Conservation (phyloP, 345 rosid species). For the Lepidium sativum region DNA sequence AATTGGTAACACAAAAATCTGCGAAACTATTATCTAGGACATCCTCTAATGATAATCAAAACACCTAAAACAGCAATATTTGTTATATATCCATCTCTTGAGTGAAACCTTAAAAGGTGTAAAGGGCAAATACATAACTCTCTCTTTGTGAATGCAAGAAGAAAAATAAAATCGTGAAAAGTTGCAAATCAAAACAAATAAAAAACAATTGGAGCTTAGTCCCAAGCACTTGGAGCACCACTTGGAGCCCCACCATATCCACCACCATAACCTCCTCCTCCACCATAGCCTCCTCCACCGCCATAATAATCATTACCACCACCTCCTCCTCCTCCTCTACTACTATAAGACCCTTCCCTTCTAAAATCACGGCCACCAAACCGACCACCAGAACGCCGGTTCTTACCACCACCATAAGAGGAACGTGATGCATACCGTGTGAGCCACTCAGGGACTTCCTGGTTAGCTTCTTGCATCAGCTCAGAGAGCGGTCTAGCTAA, state of each 20-base stretch:
- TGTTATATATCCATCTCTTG: slow-evolving; percentile 20
- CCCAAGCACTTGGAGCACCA: slow-evolving; percentile 67
- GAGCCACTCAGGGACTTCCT: slow-evolving; percentile 94
- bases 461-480: slow-evolving; percentile 89
- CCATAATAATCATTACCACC: slow-evolving; percentile 32
- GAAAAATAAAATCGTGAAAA: slow-evolving; percentile 5
- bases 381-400: slow-evolving; percentile 73
- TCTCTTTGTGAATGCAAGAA: slow-evolving; percentile 20
- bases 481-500: slow-evolving; percentile 66
- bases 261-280: slow-evolving; percentile 39
- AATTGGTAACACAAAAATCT: not conserved
- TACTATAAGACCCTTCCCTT: slow-evolving; percentile 49
- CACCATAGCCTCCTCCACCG: slow-evolving; percentile 16
- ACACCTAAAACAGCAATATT: slow-evolving; percentile 14
- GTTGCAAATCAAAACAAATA: slow-evolving; percentile 5
- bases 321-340: slow-evolving; percentile 53
- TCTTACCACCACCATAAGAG: slow-evolving; percentile 54
- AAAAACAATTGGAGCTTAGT: slow-evolving; percentile 25
- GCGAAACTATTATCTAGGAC: not conserved
- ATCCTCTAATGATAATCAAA: not conserved
- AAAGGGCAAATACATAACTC: slow-evolving; percentile 17
- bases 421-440: slow-evolving; percentile 72
- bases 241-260: slow-evolving; percentile 26
- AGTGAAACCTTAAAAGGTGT: slow-evolving; percentile 9
- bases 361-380: slow-evolving; percentile 87